Evolutionary conservation across 2,329 filamentous ascomycete species (phyloP).

Genomic region (Trichoderma semiorbis): DNA sequence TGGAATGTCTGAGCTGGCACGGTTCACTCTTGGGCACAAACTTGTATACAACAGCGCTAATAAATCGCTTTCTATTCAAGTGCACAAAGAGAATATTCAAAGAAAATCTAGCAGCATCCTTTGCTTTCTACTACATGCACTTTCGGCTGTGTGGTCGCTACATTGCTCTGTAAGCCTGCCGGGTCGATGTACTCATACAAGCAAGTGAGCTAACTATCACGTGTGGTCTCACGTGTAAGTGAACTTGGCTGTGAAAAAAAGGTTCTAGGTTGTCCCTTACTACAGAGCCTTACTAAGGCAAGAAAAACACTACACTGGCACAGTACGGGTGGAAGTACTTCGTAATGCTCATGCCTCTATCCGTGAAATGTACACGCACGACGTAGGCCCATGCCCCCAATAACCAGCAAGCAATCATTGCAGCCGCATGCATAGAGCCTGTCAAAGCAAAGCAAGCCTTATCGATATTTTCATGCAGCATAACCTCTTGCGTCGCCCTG

Average conservation of each 20-base stretch:
- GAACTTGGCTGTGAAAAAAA: background rate
- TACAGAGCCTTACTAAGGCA: background rate
- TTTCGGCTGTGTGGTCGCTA: background rate
- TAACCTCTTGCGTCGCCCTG: slow-evolving; percentile 2
- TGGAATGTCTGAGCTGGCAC: background rate
- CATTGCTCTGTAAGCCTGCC: background rate
- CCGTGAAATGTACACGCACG: slow-evolving; percentile 2
- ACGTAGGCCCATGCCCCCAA: slow-evolving; percentile 2
- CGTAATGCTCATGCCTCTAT: slow-evolving; percentile 1
- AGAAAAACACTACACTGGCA: background rate
- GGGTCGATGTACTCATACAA: background rate
- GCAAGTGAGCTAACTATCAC: background rate
- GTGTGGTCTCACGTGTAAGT: background rate
- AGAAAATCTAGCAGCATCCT: background rate
- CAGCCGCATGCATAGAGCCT: background rate
- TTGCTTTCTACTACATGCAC: background rate
- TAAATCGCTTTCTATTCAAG: background rate
- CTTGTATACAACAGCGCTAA: background rate
- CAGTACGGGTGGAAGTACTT: background rate
- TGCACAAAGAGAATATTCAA: background rate
- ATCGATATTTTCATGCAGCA: slow-evolving; percentile 10
- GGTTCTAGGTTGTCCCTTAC: background rate
- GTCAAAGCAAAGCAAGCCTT: slow-evolving; percentile 2
- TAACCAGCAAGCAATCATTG: background rate
- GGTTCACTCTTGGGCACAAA: background rate